phyloP scores from a whole-genome alignment of 192 early-diverging fungal genomes.

The Entomortierella chlamydospora region DNA sequence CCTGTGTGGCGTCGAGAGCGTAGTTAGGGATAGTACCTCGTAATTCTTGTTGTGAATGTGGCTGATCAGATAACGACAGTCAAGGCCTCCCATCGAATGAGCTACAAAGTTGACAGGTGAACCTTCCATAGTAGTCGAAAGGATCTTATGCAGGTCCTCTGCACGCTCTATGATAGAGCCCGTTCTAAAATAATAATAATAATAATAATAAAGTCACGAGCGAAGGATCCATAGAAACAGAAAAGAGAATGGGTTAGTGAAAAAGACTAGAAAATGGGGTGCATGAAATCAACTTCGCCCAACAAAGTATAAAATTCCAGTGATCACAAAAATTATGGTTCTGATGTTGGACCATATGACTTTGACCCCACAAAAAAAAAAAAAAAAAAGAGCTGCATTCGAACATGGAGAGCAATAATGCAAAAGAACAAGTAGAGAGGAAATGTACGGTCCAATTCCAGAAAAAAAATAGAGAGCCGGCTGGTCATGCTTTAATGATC shows the following conservation, averaged over 20 bases:
- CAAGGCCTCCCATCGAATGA: conserved; percentile 97
- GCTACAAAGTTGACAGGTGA: conserved; percentile 87
- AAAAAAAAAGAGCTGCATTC: not conserved
- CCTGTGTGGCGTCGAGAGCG: conserved; percentile 93
- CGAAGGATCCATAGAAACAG: too few species aligned
- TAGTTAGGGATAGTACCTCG: conserved; percentile 84
- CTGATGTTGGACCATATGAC: not conserved
- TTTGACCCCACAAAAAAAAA: conserved; percentile 5
- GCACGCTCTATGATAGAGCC: conserved; percentile 82
- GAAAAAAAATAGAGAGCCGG: not conserved
- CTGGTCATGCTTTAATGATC: too few species aligned
- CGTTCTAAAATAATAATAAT: conserved; percentile 59
- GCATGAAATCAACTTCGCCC: conserved; percentile 34
- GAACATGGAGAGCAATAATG: too few species aligned
- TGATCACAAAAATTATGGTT: not conserved
- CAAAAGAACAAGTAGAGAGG: too few species aligned
- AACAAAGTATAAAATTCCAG: conserved; percentile 15
- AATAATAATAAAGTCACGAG: too few species aligned
- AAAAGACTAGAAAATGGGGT: too few species aligned
- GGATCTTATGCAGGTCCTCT: conserved; percentile 73
- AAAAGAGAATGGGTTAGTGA: too few species aligned
- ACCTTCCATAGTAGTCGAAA: conserved; percentile 66
- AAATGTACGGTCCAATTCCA: too few species aligned
- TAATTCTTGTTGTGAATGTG: conserved; percentile 82
- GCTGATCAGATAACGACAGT: conserved; percentile 91